Evolutionary conservation across 116 monocot species (phyloP).

Genomic region (Trichopus zeylanicus): DNA sequence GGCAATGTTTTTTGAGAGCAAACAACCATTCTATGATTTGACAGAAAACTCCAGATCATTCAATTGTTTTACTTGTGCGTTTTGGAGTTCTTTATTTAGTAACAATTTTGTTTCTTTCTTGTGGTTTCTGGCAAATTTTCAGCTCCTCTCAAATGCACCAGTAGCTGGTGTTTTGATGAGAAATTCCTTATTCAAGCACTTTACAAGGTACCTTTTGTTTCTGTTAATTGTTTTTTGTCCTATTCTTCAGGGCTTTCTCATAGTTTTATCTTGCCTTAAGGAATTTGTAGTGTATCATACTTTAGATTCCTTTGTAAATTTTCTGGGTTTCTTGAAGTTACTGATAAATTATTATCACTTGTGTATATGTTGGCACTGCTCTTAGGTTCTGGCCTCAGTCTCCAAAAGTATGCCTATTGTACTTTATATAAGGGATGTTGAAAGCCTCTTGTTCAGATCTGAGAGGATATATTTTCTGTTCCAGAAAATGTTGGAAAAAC

Average conservation of each 20-base stretch:
- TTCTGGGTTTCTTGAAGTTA: background rate
- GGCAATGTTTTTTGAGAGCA: too few species aligned
- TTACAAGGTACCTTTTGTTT: slow-evolving; percentile 50
- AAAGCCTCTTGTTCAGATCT: slow-evolving; percentile 24
- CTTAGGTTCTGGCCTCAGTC: slow-evolving; percentile 27
- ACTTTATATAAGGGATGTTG: slow-evolving; percentile 43
- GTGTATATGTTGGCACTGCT: background rate
- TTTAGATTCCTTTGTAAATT: background rate
- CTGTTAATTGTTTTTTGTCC: background rate
- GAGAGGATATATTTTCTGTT: slow-evolving; percentile 25
- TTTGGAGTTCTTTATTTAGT: too few species aligned
- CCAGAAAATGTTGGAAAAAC: slow-evolving; percentile 30
- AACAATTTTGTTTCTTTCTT: background rate
- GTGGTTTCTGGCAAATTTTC: slow-evolving; percentile 13
- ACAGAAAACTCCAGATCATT: too few species aligned
- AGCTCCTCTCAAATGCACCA: slow-evolving; percentile 53
- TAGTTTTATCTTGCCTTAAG: background rate
- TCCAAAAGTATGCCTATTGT: slow-evolving; percentile 28
- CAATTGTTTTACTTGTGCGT: too few species aligned
- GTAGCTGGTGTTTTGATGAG: slow-evolving; percentile 92
- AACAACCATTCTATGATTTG: too few species aligned
- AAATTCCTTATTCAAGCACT: slow-evolving; percentile 75
- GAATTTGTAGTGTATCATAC: background rate
- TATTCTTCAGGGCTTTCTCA: background rate
- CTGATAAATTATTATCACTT: too few species aligned